phyloP scores from a whole-genome alignment of 2,329 filamentous ascomycete genomes.

The Periconia digitata region DNA sequence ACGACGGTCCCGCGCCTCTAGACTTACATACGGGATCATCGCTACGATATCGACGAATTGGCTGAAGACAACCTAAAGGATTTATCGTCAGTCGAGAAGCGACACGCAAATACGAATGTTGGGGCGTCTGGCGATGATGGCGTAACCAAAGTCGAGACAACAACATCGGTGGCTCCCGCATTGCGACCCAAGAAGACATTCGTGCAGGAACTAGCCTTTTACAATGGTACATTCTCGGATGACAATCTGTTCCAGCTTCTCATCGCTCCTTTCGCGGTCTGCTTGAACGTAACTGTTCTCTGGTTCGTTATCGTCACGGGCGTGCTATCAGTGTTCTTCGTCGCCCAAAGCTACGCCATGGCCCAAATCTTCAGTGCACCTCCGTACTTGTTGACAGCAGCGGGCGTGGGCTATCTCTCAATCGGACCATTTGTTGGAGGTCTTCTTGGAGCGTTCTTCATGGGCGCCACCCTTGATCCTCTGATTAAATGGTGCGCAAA shows the following conservation, averaged over 20 bases:
- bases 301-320: conserved; percentile 52
- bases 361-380: conserved; percentile 53
- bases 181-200: conserved; percentile 39
- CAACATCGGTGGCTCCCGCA: conserved; percentile 15
- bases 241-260: conserved; percentile 43
- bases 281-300: conserved; percentile 54
- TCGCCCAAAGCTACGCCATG: conserved; percentile 47
- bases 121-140: conserved; percentile 16
- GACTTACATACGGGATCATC: conserved; percentile 47
- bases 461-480: conserved; percentile 40
- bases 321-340: conserved; percentile 47
- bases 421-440: conserved; percentile 46
- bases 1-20: neutral
- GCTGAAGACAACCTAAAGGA: conserved; percentile 28
- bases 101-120: conserved; percentile 13
- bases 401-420: conserved; percentile 49
- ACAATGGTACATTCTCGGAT: conserved; percentile 43
- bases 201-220: conserved; percentile 39
- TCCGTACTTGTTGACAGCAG: conserved; percentile 49
- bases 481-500: conserved; percentile 48
- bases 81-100: conserved; percentile 25
- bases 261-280: conserved; percentile 52
- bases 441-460: conserved; percentile 36
- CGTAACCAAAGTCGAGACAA: conserved; percentile 23
- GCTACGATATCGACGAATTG: conserved; percentile 35